phyloP scores from a whole-genome alignment of 139 green algal genomes.

The Mychonastes homosphaera region DNA sequence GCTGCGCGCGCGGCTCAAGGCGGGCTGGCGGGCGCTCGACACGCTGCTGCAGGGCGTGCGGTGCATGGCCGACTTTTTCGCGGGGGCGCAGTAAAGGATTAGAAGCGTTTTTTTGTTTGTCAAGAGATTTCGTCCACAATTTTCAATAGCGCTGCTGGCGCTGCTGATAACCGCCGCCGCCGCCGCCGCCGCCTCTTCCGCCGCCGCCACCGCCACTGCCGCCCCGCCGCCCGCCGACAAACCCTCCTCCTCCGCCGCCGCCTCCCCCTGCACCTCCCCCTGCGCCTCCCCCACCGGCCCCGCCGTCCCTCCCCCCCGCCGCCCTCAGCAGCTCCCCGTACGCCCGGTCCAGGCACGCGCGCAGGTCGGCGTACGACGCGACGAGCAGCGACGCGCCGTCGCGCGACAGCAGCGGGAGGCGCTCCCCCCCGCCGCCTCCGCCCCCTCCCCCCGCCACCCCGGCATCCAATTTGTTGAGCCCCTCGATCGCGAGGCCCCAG shows the following conservation, averaged over 20 bases:
- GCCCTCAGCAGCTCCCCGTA: not conserved
- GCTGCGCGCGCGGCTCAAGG: conserved; percentile 29
- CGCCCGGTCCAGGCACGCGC: not conserved
- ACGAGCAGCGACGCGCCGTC: conserved; percentile 83
- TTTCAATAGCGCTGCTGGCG: not conserved
- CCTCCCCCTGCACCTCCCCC: too few species aligned
- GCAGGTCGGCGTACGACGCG: conserved; percentile 75
- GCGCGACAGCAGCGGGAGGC: conserved; percentile 67
- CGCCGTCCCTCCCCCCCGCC: not conserved
- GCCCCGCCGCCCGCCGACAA: too few species aligned
- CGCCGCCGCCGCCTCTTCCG: too few species aligned
- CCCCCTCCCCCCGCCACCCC: not conserved
- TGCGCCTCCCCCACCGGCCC: too few species aligned
- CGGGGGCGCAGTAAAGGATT: conserved; percentile 52
- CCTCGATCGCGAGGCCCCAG: conserved; percentile 77
- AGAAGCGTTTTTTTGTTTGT: not conserved
- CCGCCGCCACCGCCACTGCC: too few species aligned
- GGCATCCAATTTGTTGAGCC: conserved; percentile 69
- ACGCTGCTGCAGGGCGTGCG: conserved; percentile 44
- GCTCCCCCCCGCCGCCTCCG: not conserved
- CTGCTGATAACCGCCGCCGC: not conserved
- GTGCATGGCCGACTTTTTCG: conserved; percentile 68
- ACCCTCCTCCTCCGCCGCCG: too few species aligned
- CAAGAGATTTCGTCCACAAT: too few species aligned
- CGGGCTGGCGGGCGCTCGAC: conserved; percentile 55